These are phyloP conservation scores for Mortierella sp. DNA, from an alignment of 371 early-diverging fungal species.

Conservation along the genomic window DNA sequence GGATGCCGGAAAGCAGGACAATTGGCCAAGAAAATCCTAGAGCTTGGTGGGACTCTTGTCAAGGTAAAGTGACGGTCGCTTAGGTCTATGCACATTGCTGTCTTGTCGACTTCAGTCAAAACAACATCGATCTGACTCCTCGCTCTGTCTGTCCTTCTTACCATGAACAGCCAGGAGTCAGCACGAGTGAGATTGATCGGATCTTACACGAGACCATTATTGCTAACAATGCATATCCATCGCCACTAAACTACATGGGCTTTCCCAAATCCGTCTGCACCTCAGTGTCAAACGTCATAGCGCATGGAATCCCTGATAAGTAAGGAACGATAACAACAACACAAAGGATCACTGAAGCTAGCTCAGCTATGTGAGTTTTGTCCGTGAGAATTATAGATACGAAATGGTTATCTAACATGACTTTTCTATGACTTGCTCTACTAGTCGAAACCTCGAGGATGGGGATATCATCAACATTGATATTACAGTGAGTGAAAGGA, in stretches of 20 bases:
- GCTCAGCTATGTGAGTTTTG: too few species aligned
- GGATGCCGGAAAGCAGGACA: slow-evolving; percentile 78
- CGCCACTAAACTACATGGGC: slow-evolving; percentile 86
- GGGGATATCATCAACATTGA: slow-evolving; percentile 95
- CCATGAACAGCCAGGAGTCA: slow-evolving; percentile 67
- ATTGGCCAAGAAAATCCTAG: slow-evolving; percentile 75
- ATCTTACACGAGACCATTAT: slow-evolving; percentile 79
- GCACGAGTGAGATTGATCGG: slow-evolving; percentile 82
- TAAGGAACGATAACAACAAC: slow-evolving; percentile 36
- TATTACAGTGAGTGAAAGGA: slow-evolving; percentile 65
- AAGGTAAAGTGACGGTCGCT: slow-evolving; percentile 33
- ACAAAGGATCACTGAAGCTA: not conserved
- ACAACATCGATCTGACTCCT: not conserved
- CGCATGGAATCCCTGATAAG: slow-evolving; percentile 93
- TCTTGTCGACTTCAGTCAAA: not conserved
- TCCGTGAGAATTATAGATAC: not conserved
- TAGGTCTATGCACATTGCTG: not conserved
- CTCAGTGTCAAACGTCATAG: slow-evolving; percentile 90
- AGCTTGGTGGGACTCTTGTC: slow-evolving; percentile 62
- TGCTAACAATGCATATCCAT: slow-evolving; percentile 83
- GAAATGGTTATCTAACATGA: too few species aligned
- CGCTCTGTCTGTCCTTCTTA: not conserved
- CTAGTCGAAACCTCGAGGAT: slow-evolving; percentile 73
- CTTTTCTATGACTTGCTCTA: not conserved
- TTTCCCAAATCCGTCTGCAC: slow-evolving; percentile 90